Evolutionary conservation across 1,284 basidiomycete genomes (phyloP), one percentile per base, ranked within the genome.

Genomic region (Cutaneotrichosporon dermatis): DNA sequence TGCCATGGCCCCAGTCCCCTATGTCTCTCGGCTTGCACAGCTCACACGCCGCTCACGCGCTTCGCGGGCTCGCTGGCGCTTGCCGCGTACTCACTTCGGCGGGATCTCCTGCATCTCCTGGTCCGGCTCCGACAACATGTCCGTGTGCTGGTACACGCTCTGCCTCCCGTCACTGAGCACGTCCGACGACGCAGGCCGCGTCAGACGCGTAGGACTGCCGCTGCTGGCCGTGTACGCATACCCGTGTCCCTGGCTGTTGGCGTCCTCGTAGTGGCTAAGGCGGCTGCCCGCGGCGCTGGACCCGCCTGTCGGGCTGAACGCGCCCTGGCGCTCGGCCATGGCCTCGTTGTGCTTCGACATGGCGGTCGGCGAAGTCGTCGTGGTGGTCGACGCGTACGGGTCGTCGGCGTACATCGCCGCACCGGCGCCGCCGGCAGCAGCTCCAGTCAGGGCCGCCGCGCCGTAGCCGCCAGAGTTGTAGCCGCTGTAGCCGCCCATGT

Each of bases 21-120:
- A n/a, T n/a, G n/a, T n/a, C n/a, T n/a, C n/a, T n/a, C n/a, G n/a
- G n/a, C n/a, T n/a, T n/a, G n/a, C n/a, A n/a, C n/a, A n/a, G n/a
- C n/a, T n/a, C n/a, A n/a, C n/a, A n/a, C n/a, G n/a, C 25, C 25
- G 25, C 25, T 25, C 25, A 25, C 25, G 25, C 25, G 25, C 25
- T 25, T 25, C 25, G 25, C 44, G 16, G 8, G 7, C 15, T 9
- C 25, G 6, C 51, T 60, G 57, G 33, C 25, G 25, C 25, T 25
- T 25, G 25, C 25, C 25, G 25, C 25, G 25, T 25, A 39, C 54
- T 54, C 41, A 76, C 72, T 70, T 69, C 36, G 74, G 74, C 15
- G 74, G 74, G 25, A 76, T 73, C 67, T 76, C 74, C 35, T 63
- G 50, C 16, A 66, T 45, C 9, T 51, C 55, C 43, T 68, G 64